A percentile compares a stretch with the other conserved stretches of the same genome.
Evolutionary conservation across 192 early-diverging fungal species (phyloP).

Genomic region (Backusella australiensis): DNA sequence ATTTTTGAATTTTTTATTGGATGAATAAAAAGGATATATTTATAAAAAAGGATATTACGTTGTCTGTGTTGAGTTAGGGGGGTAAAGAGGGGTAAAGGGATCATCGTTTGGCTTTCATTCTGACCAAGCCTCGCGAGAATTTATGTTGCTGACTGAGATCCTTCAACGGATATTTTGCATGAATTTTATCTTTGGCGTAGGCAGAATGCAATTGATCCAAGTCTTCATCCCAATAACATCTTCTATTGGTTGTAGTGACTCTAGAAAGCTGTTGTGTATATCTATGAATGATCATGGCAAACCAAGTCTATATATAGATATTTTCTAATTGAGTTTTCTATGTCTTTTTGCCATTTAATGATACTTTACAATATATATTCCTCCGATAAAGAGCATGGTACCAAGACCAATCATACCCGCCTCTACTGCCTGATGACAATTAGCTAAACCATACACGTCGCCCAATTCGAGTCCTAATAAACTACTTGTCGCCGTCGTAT

Average conservation of each 20-base stretch:
- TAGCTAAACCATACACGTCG: conserved; percentile 26
- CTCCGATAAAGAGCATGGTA: conserved; percentile 19
- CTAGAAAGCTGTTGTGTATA: conserved; percentile 10
- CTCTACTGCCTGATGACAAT: conserved; percentile 29
- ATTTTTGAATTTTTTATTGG: neutral
- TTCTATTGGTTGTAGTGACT: neutral
- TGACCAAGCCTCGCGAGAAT: conserved; percentile 11
- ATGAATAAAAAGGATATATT: conserved; percentile 2
- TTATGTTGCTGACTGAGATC: conserved; percentile 13
- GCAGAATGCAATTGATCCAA: conserved; percentile 18
- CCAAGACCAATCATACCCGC: conserved; percentile 29
- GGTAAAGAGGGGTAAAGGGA: neutral
- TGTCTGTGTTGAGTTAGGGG: neutral
- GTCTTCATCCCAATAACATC: conserved; percentile 16
- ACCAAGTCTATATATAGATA: conserved; percentile 16
- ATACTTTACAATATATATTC: conserved; percentile 18
- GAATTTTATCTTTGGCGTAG: conserved; percentile 21
- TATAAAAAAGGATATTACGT: neutral
- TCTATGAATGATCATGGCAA: conserved; percentile 8
- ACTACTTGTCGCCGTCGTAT: neutral
- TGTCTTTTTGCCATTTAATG: neutral
- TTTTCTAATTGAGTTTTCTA: too few relatives aligned
- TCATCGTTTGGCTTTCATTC: neutral
- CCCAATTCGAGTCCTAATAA: conserved; percentile 23
- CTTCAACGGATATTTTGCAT: conserved; percentile 18